Evolutionary conservation across 2,329 filamentous ascomycete species (phyloP), one percentile per base, ranked within the genome.

Genomic region (Rachicladosporium sp.): DNA sequence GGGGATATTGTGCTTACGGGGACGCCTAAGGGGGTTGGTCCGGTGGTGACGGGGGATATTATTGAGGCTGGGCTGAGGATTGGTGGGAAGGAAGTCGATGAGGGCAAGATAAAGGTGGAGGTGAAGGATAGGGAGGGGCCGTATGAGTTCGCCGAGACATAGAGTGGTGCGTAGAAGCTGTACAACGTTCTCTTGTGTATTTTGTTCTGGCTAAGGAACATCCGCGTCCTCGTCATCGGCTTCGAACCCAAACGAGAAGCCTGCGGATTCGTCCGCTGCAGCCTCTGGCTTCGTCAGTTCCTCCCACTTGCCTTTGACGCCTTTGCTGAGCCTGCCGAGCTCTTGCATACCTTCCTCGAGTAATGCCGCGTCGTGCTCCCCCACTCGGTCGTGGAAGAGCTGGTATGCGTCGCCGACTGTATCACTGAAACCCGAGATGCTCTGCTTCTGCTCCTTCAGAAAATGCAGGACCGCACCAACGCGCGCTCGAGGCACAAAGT

Each of bases 1-100:
- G 91, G 89, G 36, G 91, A 98, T 62, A 79, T 98, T 55, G 78
- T 98, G 36, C 67, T 98, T 51, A 98, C 91, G n/a, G 91, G 91
- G 11, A 98, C 91, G 37, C 91, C 91, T 36, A 95, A 95, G 66
- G 91, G 91, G 9, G 91, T 98, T 2, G 91, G 91, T 1, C 72
- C 79, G 12, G 87, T 94, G 2, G 76, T 78, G 44, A 78, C 83
- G 1, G 91, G 91, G 2, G 88, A 98, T 64, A 70, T 89, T 27
- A 85, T 98, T 73, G 80, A 73, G 47, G 88, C 84, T 19, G 87
- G 87, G 3, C 70, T 96, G 50, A 78, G 76, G 57, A 77, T 94
- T 23, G 70, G 73, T 42, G 88, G 88, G 30, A 78, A 81, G 67
- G 86, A 93, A 66, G 63, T 96, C 27, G 78, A 87, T 58, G 83